These are phyloP conservation scores for Talaromyces sp. DNA, from an alignment of 2,329 filamentous ascomycete genomes.

Conservation along the genomic window DNA sequence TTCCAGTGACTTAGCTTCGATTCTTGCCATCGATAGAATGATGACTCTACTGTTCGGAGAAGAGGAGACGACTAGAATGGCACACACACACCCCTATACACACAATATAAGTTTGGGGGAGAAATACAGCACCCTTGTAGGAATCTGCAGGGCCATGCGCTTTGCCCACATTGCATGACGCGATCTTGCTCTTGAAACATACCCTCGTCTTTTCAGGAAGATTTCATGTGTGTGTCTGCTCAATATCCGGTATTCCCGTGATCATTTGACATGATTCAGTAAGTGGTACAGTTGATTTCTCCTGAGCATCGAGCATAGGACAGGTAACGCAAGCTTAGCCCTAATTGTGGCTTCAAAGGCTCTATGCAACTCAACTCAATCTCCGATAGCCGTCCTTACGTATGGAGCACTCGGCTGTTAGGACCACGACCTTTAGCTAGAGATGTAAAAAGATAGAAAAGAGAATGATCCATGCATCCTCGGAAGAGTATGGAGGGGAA, in stretches of 20 bases:
- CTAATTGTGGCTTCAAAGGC: neutral
- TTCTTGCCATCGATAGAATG: neutral
- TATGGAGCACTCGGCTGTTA: neutral
- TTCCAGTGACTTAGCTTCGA: neutral
- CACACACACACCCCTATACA: neutral
- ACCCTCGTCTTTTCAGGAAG: neutral
- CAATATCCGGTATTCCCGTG: neutral
- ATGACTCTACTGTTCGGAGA: neutral
- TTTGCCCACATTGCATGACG: neutral
- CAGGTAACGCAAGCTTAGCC: neutral
- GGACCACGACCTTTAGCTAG: neutral
- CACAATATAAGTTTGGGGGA: neutral
- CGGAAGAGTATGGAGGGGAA: neutral
- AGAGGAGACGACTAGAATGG: neutral
- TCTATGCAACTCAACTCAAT: neutral
- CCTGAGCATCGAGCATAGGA: neutral
- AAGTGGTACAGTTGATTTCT: neutral
- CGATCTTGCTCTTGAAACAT: neutral
- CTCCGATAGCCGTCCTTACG: neutral
- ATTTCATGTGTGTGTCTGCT: neutral
- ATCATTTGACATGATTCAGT: neutral
- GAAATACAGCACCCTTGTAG: neutral
- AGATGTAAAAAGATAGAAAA: neutral
- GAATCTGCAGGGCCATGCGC: neutral
- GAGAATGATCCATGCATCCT: neutral